phyloP scores from a whole-genome alignment of 116 monocot genomes.

The Zostera marina region DNA sequence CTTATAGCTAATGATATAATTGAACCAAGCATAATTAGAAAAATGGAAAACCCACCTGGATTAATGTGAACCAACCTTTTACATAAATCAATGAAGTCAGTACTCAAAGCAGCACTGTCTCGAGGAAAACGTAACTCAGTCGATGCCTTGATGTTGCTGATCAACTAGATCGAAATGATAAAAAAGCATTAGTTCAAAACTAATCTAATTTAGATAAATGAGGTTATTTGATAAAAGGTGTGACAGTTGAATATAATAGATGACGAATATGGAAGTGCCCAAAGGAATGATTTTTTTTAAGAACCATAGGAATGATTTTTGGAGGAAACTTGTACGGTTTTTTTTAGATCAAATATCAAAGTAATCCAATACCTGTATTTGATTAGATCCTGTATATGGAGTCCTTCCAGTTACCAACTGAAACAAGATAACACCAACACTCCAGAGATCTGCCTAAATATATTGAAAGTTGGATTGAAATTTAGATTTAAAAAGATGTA shows the following conservation, averaged over 20 bases:
- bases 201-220: background rate
- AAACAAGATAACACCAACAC: conserved; percentile 89
- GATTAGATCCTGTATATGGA: conserved; percentile 73
- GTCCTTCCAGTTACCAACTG: conserved; percentile 86
- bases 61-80: conserved; percentile 68
- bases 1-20: too few relatives aligned
- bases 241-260: too few relatives aligned
- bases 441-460: conserved; percentile 99
- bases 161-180: conserved; percentile 34
- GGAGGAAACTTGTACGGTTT: too few relatives aligned
- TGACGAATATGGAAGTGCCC: too few relatives aligned
- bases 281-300: too few relatives aligned
- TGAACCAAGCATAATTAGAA: too few relatives aligned
- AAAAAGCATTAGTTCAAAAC: background rate
- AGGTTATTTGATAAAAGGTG: too few relatives aligned
- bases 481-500: conserved; percentile 5
- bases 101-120: conserved; percentile 40
- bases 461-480: conserved; percentile 9
- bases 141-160: conserved; percentile 79
- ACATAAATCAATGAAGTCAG: conserved; percentile 86
- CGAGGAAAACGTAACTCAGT: conserved; percentile 54
- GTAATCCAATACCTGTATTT: conserved; percentile 49
- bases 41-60: conserved; percentile 37
- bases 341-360: background rate
- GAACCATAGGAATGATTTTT: too few relatives aligned